Conservation (phyloP, 2,329 filamentous ascomycete species). For the Pseudogymnoascus sp. region DNA sequence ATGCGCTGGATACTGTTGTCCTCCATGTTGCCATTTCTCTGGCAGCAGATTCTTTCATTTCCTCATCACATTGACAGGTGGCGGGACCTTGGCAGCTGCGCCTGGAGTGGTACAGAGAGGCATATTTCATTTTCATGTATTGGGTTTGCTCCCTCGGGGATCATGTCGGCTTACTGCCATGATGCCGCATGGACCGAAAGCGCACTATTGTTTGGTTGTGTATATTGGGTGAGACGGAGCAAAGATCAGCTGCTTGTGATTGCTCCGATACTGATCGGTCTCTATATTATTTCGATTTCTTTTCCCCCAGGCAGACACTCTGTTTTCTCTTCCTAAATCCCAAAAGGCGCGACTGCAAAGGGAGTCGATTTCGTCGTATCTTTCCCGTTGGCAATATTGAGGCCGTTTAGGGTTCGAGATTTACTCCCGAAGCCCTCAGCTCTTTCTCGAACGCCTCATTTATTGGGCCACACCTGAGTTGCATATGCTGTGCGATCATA, state of each 20-base stretch:
- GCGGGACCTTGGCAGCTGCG: neutral
- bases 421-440: neutral
- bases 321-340: neutral
- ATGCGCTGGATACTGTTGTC: neutral
- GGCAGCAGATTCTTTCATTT: neutral
- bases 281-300: slow-evolving; percentile 4
- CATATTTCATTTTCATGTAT: slow-evolving; percentile 4
- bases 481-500: neutral
- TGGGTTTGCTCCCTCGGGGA: neutral
- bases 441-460: neutral
- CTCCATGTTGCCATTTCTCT: neutral
- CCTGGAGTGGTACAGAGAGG: neutral
- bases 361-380: neutral
- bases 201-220: neutral
- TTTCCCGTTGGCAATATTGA: neutral
- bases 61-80: slow-evolving; percentile 1
- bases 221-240: slow-evolving; percentile 4
- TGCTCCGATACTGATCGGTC: neutral
- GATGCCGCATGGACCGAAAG: slow-evolving; percentile 2
- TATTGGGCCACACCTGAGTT: neutral
- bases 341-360: neutral
- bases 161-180: neutral
- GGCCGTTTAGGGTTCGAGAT: neutral
- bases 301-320: neutral
- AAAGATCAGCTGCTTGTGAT: slow-evolving; percentile 1